Percentiles rank a stretch among this genome's conserved stretches.
Conservation (phyloP, 371 early-diverging fungal species). For the Mucor plumbeus region DNA sequence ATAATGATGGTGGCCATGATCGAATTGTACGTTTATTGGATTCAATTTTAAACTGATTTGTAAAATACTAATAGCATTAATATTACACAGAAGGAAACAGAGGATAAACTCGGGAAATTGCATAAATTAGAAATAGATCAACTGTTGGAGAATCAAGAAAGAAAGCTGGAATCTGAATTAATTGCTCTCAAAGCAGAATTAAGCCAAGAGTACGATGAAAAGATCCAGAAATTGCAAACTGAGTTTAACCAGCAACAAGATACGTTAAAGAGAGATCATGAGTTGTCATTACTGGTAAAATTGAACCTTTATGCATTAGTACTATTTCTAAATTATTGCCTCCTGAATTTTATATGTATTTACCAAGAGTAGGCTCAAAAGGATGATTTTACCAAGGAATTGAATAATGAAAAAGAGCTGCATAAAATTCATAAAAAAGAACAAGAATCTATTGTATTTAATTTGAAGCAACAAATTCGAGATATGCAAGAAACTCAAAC, state of each 20-base stretch:
- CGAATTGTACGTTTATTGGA: neutral
- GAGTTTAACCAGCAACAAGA: slow-evolving; percentile 2
- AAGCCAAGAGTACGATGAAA: slow-evolving; percentile 1
- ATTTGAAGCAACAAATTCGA: slow-evolving; percentile 19
- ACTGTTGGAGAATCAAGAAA: slow-evolving; percentile 15
- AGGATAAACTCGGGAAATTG: slow-evolving; percentile 12
- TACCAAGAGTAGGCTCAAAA: neutral
- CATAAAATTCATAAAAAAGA: slow-evolving; percentile 12
- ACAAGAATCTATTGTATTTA: neutral
- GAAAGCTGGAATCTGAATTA: slow-evolving; percentile 11
- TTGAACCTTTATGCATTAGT: neutral
- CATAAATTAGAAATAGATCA: slow-evolving; percentile 18
- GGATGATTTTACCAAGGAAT: slow-evolving; percentile 13
- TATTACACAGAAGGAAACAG: slow-evolving; percentile 10
- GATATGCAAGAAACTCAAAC: slow-evolving; percentile 29
- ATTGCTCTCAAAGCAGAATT: neutral
- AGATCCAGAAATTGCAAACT: neutral
- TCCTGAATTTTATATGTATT: neutral
- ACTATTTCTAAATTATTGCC: neutral
- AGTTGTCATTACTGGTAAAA: slow-evolving; percentile 6
- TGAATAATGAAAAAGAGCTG: slow-evolving; percentile 12
- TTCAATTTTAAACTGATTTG: neutral
- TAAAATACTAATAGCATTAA: neutral
- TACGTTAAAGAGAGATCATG: slow-evolving; percentile 12
- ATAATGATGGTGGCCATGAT: neutral